A percentile compares a stretch with the other conserved stretches of the same genome.
These are phyloP conservation scores for Pichia californica DNA, from an alignment of 805 yeast genomes.

Conservation along the genomic window DNA sequence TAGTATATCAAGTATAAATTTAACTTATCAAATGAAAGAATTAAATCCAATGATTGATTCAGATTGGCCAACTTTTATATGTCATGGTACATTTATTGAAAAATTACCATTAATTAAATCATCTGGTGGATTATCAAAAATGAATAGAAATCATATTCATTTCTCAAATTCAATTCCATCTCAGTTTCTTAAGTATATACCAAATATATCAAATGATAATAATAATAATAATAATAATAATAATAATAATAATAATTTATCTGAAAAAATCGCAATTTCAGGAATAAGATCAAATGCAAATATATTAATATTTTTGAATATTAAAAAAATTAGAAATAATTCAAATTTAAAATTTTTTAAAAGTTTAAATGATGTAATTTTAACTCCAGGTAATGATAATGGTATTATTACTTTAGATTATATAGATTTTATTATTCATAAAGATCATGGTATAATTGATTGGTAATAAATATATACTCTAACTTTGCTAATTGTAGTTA, in stretches of 20 bases:
- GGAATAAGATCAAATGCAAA: conserved; percentile 64
- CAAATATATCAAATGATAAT: conserved; percentile 2
- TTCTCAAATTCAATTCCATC: conserved; percentile 62
- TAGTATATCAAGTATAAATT: conserved; percentile 44
- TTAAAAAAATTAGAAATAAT: conserved; percentile 38
- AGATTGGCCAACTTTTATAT: conserved; percentile 46
- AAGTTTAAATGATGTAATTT: conserved; percentile 69
- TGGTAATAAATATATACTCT: background rate
- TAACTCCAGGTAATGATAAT: conserved; percentile 52
- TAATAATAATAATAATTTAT: background rate
- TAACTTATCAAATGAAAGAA: conserved; percentile 26
- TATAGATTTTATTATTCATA: conserved; percentile 31
- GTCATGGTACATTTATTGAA: conserved; percentile 71
- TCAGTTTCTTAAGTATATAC: conserved; percentile 20
- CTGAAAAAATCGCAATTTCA: conserved; percentile 39
- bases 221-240: background rate
- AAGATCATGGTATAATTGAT: conserved; percentile 6
- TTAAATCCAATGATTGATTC: conserved; percentile 14
- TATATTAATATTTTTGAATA: conserved; percentile 59
- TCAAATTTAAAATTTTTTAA: conserved; percentile 46
- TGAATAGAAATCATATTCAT: conserved; percentile 84
- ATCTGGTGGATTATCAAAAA: conserved; percentile 52
- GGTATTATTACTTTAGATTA: conserved; percentile 45
- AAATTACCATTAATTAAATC: conserved; percentile 43
- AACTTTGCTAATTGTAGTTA: too few relatives aligned